A percentile compares a stretch with the other conserved stretches of the same genome.
Evolutionary conservation across 352 stramenopile species (phyloP).

Genomic region (Globisporangium yorkense): DNA sequence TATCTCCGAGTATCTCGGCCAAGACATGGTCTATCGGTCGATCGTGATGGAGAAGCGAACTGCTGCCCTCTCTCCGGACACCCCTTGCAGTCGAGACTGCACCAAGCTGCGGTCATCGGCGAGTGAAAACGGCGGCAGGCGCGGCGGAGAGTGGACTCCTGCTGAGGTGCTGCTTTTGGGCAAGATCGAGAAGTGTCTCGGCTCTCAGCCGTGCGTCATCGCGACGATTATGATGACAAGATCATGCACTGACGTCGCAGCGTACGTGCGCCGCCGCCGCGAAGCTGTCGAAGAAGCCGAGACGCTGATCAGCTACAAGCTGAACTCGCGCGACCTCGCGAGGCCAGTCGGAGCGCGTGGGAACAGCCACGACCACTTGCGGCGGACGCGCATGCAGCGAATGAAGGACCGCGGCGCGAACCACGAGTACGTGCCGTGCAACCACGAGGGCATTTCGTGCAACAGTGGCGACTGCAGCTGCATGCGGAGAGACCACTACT

Average conservation of each 20-base stretch:
- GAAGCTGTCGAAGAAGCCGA: not conserved
- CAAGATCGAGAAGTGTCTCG: slow-evolving; percentile 33
- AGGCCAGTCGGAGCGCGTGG: slow-evolving; percentile 30
- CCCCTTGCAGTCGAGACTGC: slow-evolving; percentile 23
- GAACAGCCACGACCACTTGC: slow-evolving; percentile 65
- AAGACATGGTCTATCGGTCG: slow-evolving; percentile 36
- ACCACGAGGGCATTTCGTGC: slow-evolving; percentile 46
- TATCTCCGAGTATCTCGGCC: slow-evolving; percentile 52
- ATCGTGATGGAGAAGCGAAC: slow-evolving; percentile 28
- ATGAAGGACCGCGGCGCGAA: slow-evolving; percentile 80
- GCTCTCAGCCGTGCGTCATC: slow-evolving; percentile 35
- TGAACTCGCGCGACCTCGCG: slow-evolving; percentile 14
- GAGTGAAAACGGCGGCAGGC: not conserved
- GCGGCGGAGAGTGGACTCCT: slow-evolving; percentile 21
- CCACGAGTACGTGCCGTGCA: slow-evolving; percentile 66
- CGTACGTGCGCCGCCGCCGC: slow-evolving; percentile 8
- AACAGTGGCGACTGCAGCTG: slow-evolving; percentile 64
- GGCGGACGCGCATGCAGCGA: slow-evolving; percentile 61
- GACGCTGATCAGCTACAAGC: slow-evolving; percentile 2
- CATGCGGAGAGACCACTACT: slow-evolving; percentile 82
- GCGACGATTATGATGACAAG: slow-evolving; percentile 31
- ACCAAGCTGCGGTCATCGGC: slow-evolving; percentile 3
- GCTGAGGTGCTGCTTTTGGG: slow-evolving; percentile 37
- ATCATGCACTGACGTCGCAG: slow-evolving; percentile 34
- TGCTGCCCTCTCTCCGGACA: slow-evolving; percentile 17